These are phyloP conservation scores for Sugiyamaella paludigena DNA, from an alignment of 1,139 yeast species.

Conservation along the genomic window DNA sequence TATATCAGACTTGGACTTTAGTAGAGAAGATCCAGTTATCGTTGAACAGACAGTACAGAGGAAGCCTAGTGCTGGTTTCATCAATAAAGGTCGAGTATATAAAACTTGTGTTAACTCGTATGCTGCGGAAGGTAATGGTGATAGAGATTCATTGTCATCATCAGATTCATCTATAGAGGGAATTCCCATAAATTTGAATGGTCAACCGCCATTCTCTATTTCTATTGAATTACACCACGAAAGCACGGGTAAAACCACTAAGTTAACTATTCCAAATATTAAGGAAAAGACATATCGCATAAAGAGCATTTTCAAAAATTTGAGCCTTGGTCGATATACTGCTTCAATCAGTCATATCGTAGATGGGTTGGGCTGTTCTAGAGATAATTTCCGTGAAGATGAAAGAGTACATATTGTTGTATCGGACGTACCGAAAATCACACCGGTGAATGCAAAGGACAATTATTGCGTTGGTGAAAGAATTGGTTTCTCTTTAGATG, in stretches of 20 bases:
- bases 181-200: conserved; percentile 54
- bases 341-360: conserved; percentile 54
- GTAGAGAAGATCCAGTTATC: conserved; percentile 39
- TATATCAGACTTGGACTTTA: conserved; percentile 37
- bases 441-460: conserved; percentile 41
- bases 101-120: conserved; percentile 50
- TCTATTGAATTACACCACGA: conserved; percentile 55
- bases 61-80: conserved; percentile 58
- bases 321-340: conserved; percentile 55
- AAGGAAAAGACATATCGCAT: conserved; percentile 37
- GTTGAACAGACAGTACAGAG: conserved; percentile 61
- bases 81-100: conserved; percentile 46
- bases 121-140: conserved; percentile 21
- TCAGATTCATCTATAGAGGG: conserved; percentile 43
- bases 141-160: conserved; percentile 1
- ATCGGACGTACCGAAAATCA: conserved; percentile 73
- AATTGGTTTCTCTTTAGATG: conserved; percentile 70
- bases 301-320: conserved; percentile 42
- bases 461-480: conserved; percentile 92
- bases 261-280: conserved; percentile 39
- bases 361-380: conserved; percentile 72
- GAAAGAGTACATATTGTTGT: conserved; percentile 50
- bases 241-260: conserved; percentile 48
- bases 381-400: conserved; percentile 38
- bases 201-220: conserved; percentile 63